Percentiles rank a stretch among this genome's conserved stretches.
Evolutionary conservation across 2,329 filamentous ascomycete species (phyloP).

Genomic region (Venturia nashicola): DNA sequence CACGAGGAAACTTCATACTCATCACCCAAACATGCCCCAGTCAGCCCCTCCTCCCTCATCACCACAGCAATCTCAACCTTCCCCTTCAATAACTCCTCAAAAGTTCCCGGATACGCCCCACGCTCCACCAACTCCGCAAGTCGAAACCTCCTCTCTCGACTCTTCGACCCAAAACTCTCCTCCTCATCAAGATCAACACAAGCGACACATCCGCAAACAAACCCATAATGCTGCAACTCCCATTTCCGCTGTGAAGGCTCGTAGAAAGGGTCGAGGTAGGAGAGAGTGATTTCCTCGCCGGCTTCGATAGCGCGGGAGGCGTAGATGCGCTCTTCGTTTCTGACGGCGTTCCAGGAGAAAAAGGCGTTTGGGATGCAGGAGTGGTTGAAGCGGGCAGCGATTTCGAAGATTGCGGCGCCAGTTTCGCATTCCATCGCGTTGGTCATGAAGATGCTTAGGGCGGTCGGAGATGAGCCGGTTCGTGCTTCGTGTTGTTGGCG

Average conservation of each 20-base stretch:
- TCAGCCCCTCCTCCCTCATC: conserved; percentile 5
- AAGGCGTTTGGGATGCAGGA: conserved; percentile 9
- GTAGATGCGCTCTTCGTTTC: background rate
- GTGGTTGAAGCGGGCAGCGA: conserved; percentile 9
- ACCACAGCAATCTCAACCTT: conserved; percentile 1
- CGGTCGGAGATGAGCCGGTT: background rate
- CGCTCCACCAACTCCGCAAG: background rate
- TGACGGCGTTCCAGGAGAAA: conserved; percentile 6
- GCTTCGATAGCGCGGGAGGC: background rate
- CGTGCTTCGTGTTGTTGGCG: conserved; percentile 9
- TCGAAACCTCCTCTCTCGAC: conserved; percentile 4
- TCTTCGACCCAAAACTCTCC: background rate
- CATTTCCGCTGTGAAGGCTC: background rate
- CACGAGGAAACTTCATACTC: background rate
- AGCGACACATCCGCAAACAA: conserved; percentile 5
- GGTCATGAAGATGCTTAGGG: conserved; percentile 8
- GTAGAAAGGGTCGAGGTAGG: conserved; percentile 7
- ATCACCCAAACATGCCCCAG: background rate
- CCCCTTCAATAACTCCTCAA: background rate
- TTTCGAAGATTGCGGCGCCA: conserved; percentile 9
- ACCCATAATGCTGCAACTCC: conserved; percentile 11
- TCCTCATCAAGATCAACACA: conserved; percentile 4
- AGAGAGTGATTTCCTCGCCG: conserved; percentile 10
- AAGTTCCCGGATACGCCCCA: background rate
- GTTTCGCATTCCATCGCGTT: conserved; percentile 7